Evolutionary conservation across 139 green algal species (phyloP).

Genomic region (Edaphochlamys debaryana): DNA sequence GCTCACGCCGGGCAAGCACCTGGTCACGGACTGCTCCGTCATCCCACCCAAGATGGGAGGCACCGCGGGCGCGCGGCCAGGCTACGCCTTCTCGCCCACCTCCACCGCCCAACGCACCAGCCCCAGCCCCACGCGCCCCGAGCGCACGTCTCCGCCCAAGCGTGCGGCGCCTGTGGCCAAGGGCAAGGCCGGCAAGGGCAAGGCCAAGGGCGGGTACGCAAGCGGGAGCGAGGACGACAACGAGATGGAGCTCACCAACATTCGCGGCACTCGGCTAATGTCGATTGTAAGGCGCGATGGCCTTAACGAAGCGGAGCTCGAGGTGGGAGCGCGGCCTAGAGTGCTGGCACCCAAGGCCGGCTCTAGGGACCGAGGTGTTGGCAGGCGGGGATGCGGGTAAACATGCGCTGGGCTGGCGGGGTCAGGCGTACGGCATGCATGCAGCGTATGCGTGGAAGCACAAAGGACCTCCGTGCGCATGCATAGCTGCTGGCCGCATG

Average conservation of each 20-base stretch:
- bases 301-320: not conserved
- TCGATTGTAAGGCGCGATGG: not conserved
- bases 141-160: not conserved
- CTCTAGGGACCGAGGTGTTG: too few species aligned
- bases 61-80: not conserved
- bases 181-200: not conserved
- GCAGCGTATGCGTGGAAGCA: too few species aligned
- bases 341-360: too few species aligned
- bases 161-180: not conserved
- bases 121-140: not conserved
- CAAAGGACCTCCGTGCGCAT: too few species aligned
- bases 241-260: constrained; percentile 7
- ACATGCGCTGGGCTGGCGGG: too few species aligned
- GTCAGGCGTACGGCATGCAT: too few species aligned
- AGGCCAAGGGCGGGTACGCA: not conserved
- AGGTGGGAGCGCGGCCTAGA: constrained; percentile 4
- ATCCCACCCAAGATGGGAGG: not conserved
- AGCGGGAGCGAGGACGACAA: not conserved
- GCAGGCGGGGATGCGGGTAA: too few species aligned
- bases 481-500: too few species aligned
- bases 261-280: constrained; percentile 26
- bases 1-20: constrained; percentile 33
- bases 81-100: not conserved
- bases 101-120: not conserved
- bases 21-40: constrained; percentile 6